Evolutionary conservation across 2,329 filamentous ascomycete genomes (phyloP), one percentile per base, ranked within the genome.

Genomic region (Penicillium sp.): DNA sequence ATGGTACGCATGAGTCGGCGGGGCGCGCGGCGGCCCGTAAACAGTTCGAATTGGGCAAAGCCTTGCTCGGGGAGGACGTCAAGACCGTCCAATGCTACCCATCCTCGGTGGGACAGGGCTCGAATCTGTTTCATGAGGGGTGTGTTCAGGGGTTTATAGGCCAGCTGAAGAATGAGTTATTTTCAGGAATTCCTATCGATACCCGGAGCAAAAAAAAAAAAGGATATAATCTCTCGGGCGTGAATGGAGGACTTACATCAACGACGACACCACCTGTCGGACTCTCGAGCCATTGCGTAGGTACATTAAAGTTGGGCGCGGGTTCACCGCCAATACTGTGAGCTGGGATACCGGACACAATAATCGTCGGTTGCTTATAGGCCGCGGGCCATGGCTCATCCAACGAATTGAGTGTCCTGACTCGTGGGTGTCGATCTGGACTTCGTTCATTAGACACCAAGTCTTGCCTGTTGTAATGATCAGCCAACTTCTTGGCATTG

Each of bases 11-110:
- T 78, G 13, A 78, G 54, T 22, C 75, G 72, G 13, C 76, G 71
- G 4, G 77, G 76, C 17, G 76, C 76, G n/a, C 75, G 75, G 12
- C 75, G 73, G 9, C 76, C 74, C 1, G 76, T 79, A 50, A 78
- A 76, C 2, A 79, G 65, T 53, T 79, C 77, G 37, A 79, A 79
- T 49, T 79, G 77, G 4, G 76, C 76, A 53, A 78, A 78, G 0
- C 76, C 77, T 61, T 79, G 76, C 62, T 79, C 77, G 1, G 76
- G 75, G 5, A 78, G 72, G 15, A 78, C 73, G 42, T 79, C 76
- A 3, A 79, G 74, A 15, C 77, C 77, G 38, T 79, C 77, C 22
- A 78, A 62, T 0, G 75, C 72, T n/a, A 78, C 73, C 77, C 76
- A 79, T 9, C 76, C 76, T 10, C 75, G 75, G 53, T 75, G 72